phyloP scores from a whole-genome alignment of 2,329 filamentous ascomycete genomes.

The Didymella keratinophila region DNA sequence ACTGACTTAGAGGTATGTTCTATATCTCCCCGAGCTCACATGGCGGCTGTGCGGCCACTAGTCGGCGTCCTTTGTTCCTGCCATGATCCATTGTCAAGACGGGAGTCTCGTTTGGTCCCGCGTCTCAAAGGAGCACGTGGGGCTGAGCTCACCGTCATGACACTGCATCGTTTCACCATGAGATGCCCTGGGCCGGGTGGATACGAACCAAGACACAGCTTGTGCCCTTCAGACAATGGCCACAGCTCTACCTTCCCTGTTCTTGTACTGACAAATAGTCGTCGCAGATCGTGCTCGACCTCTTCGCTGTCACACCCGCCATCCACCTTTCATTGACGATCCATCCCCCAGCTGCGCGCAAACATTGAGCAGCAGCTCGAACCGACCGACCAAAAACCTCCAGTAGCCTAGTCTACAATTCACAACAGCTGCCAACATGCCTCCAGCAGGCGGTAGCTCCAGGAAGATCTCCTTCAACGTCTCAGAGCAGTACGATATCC shows the following conservation, averaged over 20 bases:
- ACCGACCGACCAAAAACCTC: constrained; percentile 16
- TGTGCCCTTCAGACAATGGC: constrained; percentile 30
- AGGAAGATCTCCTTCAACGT: constrained; percentile 99
- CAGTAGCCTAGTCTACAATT: constrained; percentile 33
- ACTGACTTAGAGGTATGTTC: constrained; percentile 14
- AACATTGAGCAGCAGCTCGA: constrained; percentile 26
- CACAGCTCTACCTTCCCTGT: constrained; percentile 20
- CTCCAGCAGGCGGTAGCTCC: constrained; percentile 60
- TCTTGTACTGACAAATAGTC: constrained; percentile 33
- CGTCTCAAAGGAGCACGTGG: constrained; percentile 36
- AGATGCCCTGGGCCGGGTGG: constrained; percentile 22
- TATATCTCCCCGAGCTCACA: constrained; percentile 1
- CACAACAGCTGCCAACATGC: constrained; percentile 42
- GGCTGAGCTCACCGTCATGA: constrained; percentile 33
- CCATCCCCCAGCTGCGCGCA: constrained; percentile 21
- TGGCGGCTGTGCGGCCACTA: constrained; percentile 19
- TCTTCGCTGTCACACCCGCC: constrained; percentile 12
- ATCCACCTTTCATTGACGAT: constrained; percentile 7
- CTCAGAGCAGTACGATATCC: constrained; percentile 98
- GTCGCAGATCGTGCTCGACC: constrained; percentile 21
- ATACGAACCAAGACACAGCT: constrained; percentile 29
- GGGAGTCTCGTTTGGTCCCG: constrained; percentile 20
- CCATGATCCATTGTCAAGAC: constrained; percentile 16
- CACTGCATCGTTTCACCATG: constrained; percentile 40
- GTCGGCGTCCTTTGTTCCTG: constrained; percentile 12